These are phyloP conservation scores for Metschnikowia orientalis DNA, from an alignment of 805 yeast genomes.

Conservation along the genomic window DNA sequence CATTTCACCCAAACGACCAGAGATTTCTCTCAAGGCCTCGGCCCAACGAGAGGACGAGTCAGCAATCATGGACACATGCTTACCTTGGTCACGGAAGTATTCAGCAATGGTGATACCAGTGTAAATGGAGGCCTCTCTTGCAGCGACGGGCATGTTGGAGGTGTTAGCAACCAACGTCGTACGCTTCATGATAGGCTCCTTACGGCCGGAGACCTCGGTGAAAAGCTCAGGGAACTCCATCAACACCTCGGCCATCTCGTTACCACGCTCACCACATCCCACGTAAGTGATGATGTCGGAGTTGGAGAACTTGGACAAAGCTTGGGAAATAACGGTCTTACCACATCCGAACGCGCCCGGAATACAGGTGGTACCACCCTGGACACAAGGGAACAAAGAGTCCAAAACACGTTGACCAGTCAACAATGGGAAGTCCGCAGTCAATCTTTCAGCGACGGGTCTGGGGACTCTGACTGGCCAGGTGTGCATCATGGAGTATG, in stretches of 20 bases:
- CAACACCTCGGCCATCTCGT: constrained; percentile 98
- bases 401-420: constrained; percentile 99
- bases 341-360: constrained; percentile 99
- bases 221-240: constrained; percentile 99
- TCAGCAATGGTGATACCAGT: constrained; percentile 99
- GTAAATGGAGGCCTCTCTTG: constrained; percentile 98
- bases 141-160: constrained; percentile 99
- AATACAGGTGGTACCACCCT: constrained; percentile 99
- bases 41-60: constrained; percentile 99
- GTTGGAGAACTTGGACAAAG: constrained; percentile 94
- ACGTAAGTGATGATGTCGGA: constrained; percentile 95
- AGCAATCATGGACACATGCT: constrained; percentile 98
- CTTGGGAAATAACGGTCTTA: constrained; percentile 96
- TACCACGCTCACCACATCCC: constrained; percentile 94
- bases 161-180: constrained; percentile 98
- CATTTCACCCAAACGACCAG: constrained; percentile 99
- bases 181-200: constrained; percentile 99
- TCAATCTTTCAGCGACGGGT: constrained; percentile 90
- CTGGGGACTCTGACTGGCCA: constrained; percentile 99
- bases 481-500: constrained; percentile 92
- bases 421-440: constrained; percentile 91
- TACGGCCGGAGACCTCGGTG: constrained; percentile 86
- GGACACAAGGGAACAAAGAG: constrained; percentile 97
- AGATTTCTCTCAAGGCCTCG: constrained; percentile 98
- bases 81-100: constrained; percentile 99